These are phyloP conservation scores for Drosera capensis DNA, from an alignment of 148 eudicot species.

Conservation along the genomic window DNA sequence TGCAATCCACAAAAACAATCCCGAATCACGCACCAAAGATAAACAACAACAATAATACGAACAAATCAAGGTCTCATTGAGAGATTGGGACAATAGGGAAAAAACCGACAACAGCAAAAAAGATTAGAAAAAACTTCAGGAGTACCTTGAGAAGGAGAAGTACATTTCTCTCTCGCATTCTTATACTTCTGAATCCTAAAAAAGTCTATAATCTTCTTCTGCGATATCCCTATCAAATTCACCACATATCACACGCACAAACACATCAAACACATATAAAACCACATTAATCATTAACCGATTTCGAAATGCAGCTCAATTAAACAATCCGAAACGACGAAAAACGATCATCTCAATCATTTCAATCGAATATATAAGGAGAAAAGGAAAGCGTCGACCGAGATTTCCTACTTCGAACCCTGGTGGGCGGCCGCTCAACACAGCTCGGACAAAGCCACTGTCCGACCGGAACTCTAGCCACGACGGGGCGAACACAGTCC, in stretches of 20 bases:
- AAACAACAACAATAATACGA: too few relatives aligned
- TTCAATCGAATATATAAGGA: neutral
- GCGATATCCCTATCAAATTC: slow-evolving; percentile 49
- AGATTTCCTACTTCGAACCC: slow-evolving; percentile 27
- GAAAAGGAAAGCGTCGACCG: neutral
- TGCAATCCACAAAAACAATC: too few relatives aligned
- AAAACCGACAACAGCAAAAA: neutral
- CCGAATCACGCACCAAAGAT: too few relatives aligned
- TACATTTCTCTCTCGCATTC: slow-evolving; percentile 11
- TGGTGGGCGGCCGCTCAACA: slow-evolving; percentile 20
- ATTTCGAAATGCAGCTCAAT: slow-evolving; percentile 2
- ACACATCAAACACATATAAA: slow-evolving; percentile 2
- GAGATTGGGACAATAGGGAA: too few relatives aligned
- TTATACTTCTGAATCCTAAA: slow-evolving; percentile 62
- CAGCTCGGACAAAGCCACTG: slow-evolving; percentile 62
- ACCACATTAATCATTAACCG: neutral
- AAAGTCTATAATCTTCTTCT: slow-evolving; percentile 71
- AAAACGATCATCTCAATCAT: neutral
- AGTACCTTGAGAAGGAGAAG: slow-evolving; percentile 49
- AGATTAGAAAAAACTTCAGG: neutral
- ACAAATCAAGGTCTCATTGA: too few relatives aligned
- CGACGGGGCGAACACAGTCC: slow-evolving; percentile 63
- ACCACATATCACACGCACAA: neutral
- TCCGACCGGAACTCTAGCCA: slow-evolving; percentile 66
- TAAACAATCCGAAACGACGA: neutral